Percentiles rank a stretch among this genome's conserved stretches.
phyloP scores from a whole-genome alignment of 768 basidiomycete genomes.

The Crepidotus variabilis region DNA sequence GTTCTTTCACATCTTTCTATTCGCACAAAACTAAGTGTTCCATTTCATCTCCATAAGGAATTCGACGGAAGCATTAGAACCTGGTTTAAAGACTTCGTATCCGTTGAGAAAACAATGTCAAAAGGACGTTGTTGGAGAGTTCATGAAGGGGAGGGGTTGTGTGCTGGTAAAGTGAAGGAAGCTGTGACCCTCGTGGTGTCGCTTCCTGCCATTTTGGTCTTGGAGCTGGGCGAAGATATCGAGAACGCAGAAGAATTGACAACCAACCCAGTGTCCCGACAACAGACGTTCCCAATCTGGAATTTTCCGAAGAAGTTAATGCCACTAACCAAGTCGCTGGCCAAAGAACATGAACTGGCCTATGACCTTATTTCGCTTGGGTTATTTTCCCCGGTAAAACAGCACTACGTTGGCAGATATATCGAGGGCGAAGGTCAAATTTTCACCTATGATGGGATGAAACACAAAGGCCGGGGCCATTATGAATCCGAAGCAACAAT shows the following conservation, averaged over 20 bases:
- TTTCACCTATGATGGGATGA: slow-evolving; percentile 6
- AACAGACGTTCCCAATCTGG: neutral
- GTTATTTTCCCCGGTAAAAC: neutral
- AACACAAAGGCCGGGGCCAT: neutral
- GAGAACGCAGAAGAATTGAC: neutral
- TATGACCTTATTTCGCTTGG: slow-evolving; percentile 9
- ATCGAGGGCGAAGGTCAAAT: neutral
- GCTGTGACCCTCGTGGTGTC: neutral
- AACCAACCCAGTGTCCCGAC: neutral
- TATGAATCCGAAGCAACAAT: slow-evolving; percentile 5
- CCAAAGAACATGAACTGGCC: neutral
- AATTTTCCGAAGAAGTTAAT: neutral
- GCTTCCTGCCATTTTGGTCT: neutral
- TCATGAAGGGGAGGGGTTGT: neutral
- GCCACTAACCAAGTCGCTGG: neutral
- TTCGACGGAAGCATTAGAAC: neutral
- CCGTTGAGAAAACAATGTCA: too few species aligned
- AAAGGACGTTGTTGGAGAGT: neutral
- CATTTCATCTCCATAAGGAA: neutral
- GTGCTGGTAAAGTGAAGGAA: neutral
- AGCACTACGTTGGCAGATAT: slow-evolving; percentile 10
- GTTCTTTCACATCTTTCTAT: neutral
- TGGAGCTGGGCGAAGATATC: neutral
- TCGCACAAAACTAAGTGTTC: neutral
- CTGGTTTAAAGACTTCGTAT: neutral